phyloP scores from a whole-genome alignment of 2,329 filamentous ascomycete species.

The Aspergillus felis region DNA sequence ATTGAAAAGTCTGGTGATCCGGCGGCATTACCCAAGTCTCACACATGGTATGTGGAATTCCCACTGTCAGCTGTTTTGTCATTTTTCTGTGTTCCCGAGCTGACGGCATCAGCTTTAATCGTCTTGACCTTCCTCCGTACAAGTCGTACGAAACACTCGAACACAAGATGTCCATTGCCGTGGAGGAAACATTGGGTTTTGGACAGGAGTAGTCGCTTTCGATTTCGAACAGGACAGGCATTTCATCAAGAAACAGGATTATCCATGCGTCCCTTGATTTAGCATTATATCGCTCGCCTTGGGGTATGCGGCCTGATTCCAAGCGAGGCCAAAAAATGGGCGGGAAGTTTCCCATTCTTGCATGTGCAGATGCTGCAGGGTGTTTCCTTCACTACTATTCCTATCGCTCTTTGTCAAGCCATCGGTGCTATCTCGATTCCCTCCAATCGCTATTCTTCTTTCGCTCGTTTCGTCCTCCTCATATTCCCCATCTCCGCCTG shows the following conservation, averaged over 20 bases:
- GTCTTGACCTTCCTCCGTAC: constrained; percentile 89
- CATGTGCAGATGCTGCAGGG: background rate
- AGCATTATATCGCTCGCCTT: background rate
- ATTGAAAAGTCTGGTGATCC: constrained; percentile 97
- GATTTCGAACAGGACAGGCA: background rate
- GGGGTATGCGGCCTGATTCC: background rate
- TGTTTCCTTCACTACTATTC: background rate
- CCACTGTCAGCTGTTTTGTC: background rate
- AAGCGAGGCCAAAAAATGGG: background rate
- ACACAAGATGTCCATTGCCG: constrained; percentile 89
- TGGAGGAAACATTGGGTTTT: constrained; percentile 98
- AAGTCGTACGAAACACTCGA: constrained; percentile 82
- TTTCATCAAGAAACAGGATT: background rate
- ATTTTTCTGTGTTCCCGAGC: background rate
- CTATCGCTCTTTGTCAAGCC: background rate
- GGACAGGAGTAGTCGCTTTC: constrained; percentile 74
- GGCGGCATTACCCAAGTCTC: constrained; percentile 87
- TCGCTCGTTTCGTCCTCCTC: background rate
- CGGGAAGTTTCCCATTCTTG: background rate
- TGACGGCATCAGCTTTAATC: constrained; percentile 71
- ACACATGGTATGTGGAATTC: constrained; percentile 77
- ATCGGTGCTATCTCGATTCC: background rate
- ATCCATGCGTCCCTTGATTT: constrained; percentile 10
- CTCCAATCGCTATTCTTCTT: background rate
- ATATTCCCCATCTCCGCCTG: background rate